Evolutionary conservation across 1,139 yeast genomes (phyloP).

Genomic region (Kodamaea anthophila): DNA sequence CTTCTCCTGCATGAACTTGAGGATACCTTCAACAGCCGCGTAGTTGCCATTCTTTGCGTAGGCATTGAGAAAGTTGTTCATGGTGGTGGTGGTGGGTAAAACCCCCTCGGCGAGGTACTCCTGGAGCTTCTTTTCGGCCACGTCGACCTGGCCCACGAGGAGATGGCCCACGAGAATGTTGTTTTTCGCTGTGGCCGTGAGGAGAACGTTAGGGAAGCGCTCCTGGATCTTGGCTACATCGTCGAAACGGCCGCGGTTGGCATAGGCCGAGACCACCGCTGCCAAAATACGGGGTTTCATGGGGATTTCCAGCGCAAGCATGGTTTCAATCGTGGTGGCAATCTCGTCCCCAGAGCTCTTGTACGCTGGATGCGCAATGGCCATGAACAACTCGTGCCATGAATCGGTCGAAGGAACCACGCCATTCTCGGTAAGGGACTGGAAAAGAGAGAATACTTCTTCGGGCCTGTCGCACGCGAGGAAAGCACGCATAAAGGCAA

Average conservation of each 20-base stretch:
- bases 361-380: constrained; percentile 28
- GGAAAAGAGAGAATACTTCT: constrained; percentile 31
- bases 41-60: constrained; percentile 28
- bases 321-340: constrained; percentile 27
- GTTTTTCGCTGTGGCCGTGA: constrained; percentile 27
- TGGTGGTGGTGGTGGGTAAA: constrained; percentile 28
- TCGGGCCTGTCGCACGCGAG: constrained; percentile 24
- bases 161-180: constrained; percentile 33
- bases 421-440: constrained; percentile 25
- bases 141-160: constrained; percentile 22
- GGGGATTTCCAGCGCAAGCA: constrained; percentile 17
- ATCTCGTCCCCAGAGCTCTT: constrained; percentile 11
- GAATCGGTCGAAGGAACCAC: constrained; percentile 22
- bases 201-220: constrained; percentile 13
- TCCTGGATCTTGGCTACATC: constrained; percentile 25
- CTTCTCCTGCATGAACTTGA: constrained; percentile 30
- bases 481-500: constrained; percentile 31
- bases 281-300: constrained; percentile 27
- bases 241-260: constrained; percentile 31
- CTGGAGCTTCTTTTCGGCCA: constrained; percentile 31
- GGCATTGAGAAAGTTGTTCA: constrained; percentile 33
- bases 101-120: constrained; percentile 23
- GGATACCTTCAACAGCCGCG: constrained; percentile 34
- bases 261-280: constrained; percentile 28
- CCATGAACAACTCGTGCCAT: constrained; percentile 34